Percentiles rank a stretch among this genome's conserved stretches.
Conservation (phyloP, 441 rosid species). For the Bocquillonia castaneifolia region DNA sequence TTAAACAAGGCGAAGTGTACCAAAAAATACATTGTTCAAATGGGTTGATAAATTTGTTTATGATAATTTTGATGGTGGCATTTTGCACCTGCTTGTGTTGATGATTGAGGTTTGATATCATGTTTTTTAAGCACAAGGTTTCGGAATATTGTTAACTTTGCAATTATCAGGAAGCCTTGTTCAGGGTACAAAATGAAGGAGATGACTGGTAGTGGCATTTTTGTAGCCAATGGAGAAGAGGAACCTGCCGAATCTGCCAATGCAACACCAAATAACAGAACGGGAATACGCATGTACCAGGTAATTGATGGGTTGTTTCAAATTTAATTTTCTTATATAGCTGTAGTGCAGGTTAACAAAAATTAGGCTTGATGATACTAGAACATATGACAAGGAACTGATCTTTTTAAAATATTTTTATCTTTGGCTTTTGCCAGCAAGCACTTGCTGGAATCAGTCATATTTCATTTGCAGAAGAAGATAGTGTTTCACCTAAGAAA, state of each 20-base stretch:
- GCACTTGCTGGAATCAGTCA: conserved; percentile 82
- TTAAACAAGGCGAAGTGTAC: neutral
- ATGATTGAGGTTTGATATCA: neutral
- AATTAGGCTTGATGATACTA: neutral
- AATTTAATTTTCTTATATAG: neutral
- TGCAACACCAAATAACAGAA: conserved; percentile 45
- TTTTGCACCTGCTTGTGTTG: neutral
- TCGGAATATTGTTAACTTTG: neutral
- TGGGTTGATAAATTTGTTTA: neutral
- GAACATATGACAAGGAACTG: neutral
- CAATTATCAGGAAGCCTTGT: conserved; percentile 77
- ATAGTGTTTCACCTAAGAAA: conserved; percentile 61
- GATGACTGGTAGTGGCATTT: conserved; percentile 94
- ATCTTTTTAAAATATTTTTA: neutral
- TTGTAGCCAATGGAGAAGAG: conserved; percentile 50
- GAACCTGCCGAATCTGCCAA: conserved; percentile 48
- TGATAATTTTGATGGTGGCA: neutral
- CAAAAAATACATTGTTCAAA: neutral
- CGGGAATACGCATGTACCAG: conserved; percentile 79
- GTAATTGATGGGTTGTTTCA: conserved; percentile 25
- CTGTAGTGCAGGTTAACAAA: neutral
- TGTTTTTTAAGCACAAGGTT: neutral
- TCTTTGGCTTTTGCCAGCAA: conserved; percentile 44
- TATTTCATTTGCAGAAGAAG: conserved; percentile 82
- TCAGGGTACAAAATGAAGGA: conserved; percentile 91